These are phyloP conservation scores for Jacaranda copaia DNA, from an alignment of 257 asterid genomes.

Conservation along the genomic window DNA sequence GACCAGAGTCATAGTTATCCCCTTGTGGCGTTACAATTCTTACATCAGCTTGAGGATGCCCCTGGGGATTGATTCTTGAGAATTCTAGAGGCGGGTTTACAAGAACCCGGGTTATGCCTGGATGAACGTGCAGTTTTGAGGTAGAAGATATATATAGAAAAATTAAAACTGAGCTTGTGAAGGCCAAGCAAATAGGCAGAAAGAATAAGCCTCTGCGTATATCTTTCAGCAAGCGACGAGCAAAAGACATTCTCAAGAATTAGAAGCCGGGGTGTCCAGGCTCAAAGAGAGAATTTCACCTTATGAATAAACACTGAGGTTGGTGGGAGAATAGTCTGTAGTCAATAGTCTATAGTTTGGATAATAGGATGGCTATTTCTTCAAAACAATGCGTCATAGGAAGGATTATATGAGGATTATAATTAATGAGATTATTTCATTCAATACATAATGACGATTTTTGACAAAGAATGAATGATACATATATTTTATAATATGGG, in stretches of 20 bases:
- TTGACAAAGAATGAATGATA: background rate
- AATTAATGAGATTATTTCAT: background rate
- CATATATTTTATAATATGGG: background rate
- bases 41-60: background rate
- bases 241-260: too few relatives aligned
- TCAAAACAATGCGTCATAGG: background rate
- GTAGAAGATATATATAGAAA: constrained; percentile 41
- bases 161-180: constrained; percentile 42
- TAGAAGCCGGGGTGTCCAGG: too few relatives aligned
- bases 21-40: background rate
- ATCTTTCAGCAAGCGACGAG: too few relatives aligned
- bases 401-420: background rate
- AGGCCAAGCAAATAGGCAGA: constrained; percentile 43
- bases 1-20: background rate
- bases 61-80: constrained; percentile 3
- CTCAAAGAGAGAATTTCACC: too few relatives aligned
- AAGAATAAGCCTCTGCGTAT: constrained; percentile 33
- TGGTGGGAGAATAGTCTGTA: too few relatives aligned
- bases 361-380: too few relatives aligned
- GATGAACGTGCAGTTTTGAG: constrained; percentile 40
- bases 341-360: too few relatives aligned
- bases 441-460: background rate
- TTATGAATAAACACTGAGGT: too few relatives aligned
- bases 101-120: constrained; percentile 29
- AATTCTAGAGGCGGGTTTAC: constrained; percentile 22